A percentile compares a stretch with the other conserved stretches of the same genome.
These are phyloP conservation scores for Pulveroboletus sp. DNA, from an alignment of 768 basidiomycete species.

Conservation along the genomic window DNA sequence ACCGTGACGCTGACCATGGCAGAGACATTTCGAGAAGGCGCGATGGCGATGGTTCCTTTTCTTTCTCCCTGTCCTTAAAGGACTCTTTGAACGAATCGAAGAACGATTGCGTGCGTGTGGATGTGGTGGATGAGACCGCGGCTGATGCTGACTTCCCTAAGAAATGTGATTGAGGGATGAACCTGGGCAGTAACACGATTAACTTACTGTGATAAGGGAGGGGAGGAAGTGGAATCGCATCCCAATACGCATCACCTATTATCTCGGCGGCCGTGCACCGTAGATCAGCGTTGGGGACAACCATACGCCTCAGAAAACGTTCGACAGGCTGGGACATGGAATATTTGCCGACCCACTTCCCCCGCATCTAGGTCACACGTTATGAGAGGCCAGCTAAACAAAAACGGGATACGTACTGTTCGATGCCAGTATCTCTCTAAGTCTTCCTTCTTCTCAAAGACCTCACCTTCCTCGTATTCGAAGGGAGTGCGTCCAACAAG, in stretches of 20 bases:
- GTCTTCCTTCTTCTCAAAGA: conserved; percentile 75
- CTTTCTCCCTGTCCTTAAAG: conserved; percentile 26
- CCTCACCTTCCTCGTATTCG: conserved; percentile 75
- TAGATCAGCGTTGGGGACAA: conserved; percentile 77
- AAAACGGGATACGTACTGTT: conserved; percentile 48
- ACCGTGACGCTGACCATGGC: conserved; percentile 30
- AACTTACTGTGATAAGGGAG: conserved; percentile 42
- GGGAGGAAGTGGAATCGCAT: conserved; percentile 27
- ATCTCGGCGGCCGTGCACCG: conserved; percentile 68
- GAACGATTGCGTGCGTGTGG: conserved; percentile 15
- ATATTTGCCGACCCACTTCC: conserved; percentile 76
- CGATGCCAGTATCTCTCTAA: conserved; percentile 85
- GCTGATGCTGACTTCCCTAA: conserved; percentile 36
- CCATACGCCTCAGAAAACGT: conserved; percentile 71
- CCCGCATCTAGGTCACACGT: conserved; percentile 49
- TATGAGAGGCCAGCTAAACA: not conserved
- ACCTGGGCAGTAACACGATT: conserved; percentile 12
- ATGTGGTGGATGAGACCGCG: conserved; percentile 7
- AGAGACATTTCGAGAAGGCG: conserved; percentile 35
- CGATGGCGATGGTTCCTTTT: conserved; percentile 26
- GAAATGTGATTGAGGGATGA: not conserved
- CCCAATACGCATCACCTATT: conserved; percentile 70
- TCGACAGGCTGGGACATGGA: conserved; percentile 67
- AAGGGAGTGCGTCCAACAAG: conserved; percentile 92
- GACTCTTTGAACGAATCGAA: conserved; percentile 20